Percentiles rank a stretch among this genome's conserved stretches.
These are phyloP conservation scores for Coemansia sp. DNA, from an alignment of 192 early-diverging fungal species.

Conservation along the genomic window DNA sequence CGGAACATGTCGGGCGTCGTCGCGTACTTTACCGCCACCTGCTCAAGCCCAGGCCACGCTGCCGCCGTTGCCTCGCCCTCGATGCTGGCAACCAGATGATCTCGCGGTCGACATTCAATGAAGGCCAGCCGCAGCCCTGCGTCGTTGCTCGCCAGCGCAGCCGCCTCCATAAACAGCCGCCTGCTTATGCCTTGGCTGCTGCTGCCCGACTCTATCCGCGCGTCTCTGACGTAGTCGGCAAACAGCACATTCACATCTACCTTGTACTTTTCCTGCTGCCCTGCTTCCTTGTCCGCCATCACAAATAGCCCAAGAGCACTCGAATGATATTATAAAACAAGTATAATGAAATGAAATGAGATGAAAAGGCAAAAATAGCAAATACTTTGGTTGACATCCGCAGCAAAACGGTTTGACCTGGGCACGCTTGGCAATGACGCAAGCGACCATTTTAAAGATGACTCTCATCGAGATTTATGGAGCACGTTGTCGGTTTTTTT, in stretches of 20 bases:
- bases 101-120: conserved; percentile 34
- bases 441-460: no score
- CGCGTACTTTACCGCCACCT: conserved; percentile 33
- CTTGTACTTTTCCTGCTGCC: not conserved
- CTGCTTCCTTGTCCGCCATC: not conserved
- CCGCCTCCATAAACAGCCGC: conserved; percentile 28
- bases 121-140: conserved; percentile 13
- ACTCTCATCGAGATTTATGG: no score
- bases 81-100: conserved; percentile 17
- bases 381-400: no score
- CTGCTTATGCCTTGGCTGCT: conserved; percentile 10
- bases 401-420: no score
- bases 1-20: conserved; percentile 28
- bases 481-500: no score
- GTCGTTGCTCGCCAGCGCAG: conserved; percentile 9
- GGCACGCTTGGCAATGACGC: no score
- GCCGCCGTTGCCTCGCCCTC: conserved; percentile 1
- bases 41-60: conserved; percentile 12
- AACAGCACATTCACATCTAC: conserved; percentile 36
- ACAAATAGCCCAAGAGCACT: not conserved
- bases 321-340: not conserved
- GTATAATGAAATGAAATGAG: not conserved
- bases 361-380: no score
- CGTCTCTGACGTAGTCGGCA: conserved; percentile 39
- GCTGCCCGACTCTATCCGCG: conserved; percentile 17